Evolutionary conservation across 176 grass and related monocot genomes (phyloP), one percentile per base, ranked within the genome.

Genomic region (Bromus sterilis): DNA sequence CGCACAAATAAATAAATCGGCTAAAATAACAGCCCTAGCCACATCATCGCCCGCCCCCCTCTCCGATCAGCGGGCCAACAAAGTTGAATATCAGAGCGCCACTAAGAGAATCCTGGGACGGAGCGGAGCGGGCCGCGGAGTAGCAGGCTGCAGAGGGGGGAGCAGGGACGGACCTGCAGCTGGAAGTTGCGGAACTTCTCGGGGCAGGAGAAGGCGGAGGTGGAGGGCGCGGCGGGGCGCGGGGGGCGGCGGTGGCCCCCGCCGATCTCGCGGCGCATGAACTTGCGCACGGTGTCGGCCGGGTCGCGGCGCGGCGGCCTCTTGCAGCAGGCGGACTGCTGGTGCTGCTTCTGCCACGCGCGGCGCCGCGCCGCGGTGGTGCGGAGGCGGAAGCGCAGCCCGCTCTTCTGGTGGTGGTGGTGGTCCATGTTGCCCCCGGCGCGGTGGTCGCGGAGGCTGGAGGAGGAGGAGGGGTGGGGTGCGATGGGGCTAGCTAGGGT

Each of bases 151-250:
- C 18, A 0, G 29, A 11, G 35, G 31, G 55, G 9, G 46, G 34
- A 8, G 46, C 7, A 51, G 16, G 16, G 16, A 48, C 37, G 39
- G 13, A 90, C 88, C 88, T 86, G 88, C 13, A 90, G 84, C 84
- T 83, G 88, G 88, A 90, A 79, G 60, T 90, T 86, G 58, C 80
- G 84, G 84, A 90, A 90, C 37, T 79, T 90, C 88, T 90, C 88
- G 55, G 87, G 87, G 60, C 80, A 86, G 25, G 84, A 82, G 74
- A 82, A 89, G 35, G 78, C 20, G n/a, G 83, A 78, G 28, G 82
- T 82, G 11, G 83, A 89, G 15, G 66, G 74, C 23, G 80, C 83
- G 35, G 66, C 79, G 29, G 79, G 83, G 3, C 83, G 83, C 59
- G 83, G 74, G 5, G 79, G 88, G 0, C 83, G 83, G 0, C 88